Evolutionary conservation across 2,329 filamentous ascomycete species (phyloP).

Genomic region (Fusarium sororula): DNA sequence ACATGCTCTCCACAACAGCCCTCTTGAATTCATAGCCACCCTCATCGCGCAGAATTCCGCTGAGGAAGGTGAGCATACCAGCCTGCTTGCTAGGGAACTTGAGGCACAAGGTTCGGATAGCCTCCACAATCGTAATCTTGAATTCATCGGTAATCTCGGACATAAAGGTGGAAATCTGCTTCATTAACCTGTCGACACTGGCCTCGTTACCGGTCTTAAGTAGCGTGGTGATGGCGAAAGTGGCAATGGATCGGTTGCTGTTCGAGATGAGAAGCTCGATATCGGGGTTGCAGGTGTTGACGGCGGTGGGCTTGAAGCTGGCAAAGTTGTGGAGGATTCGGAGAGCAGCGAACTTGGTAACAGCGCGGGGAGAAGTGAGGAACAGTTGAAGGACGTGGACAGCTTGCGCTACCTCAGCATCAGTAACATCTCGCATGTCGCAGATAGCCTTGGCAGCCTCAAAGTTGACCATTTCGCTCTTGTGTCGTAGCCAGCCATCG

Average conservation of each 20-base stretch:
- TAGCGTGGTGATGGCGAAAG: conserved; percentile 96
- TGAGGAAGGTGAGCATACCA: conserved; percentile 96
- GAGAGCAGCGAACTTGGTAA: conserved; percentile 97
- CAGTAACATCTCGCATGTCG: conserved; percentile 91
- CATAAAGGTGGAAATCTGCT: conserved; percentile 98
- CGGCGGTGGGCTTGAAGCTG: conserved; percentile 92
- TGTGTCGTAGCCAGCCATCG: conserved; percentile 95
- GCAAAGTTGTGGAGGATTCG: conserved; percentile 96
- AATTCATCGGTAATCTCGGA: conserved; percentile 99
- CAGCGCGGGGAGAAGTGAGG: conserved; percentile 91
- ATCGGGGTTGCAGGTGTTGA: conserved; percentile 94
- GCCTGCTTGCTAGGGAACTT: conserved; percentile 99
- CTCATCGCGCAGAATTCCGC: conserved; percentile 95
- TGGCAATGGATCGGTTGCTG: conserved; percentile 95
- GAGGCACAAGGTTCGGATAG: conserved; percentile 92
- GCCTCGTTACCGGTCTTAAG: conserved; percentile 98
- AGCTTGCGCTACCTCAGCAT: conserved; percentile 89
- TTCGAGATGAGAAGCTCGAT: conserved; percentile 98
- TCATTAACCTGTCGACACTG: conserved; percentile 96
- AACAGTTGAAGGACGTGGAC: conserved; percentile 97
- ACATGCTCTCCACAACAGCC: conserved; percentile 98
- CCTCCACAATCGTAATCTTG: conserved; percentile 99
- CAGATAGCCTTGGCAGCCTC: conserved; percentile 98
- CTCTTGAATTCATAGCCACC: conserved; percentile 99
- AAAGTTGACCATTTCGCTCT: conserved; percentile 99